Evolutionary conservation across 352 stramenopile species (phyloP), one percentile per base, ranked within the genome.

Genomic region (Phytophthora sansomeana): DNA sequence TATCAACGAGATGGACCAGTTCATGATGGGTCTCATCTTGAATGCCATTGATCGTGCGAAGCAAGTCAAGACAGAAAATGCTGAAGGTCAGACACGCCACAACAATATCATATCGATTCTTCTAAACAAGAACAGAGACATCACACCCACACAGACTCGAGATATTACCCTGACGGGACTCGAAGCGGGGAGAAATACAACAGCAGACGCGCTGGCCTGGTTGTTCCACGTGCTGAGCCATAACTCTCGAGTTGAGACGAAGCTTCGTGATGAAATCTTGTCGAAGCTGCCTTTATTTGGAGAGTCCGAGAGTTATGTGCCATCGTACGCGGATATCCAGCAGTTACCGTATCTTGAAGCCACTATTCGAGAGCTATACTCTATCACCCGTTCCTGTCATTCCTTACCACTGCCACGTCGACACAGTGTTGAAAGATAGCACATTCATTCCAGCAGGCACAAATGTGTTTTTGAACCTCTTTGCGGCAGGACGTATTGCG

Each of bases 181-280:
- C 16, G 67, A 90, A 36, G 83, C 79, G 29, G 81, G 83, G 10
- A 58, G 82, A 14, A 81, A 91, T 57, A 90, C 80, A 0, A 87
- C 78, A 6, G 75, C 81, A 2, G 69, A 77, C 42, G 64, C 77
- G 4, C 32, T 91, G 10, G 64, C 29, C 17, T 91, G 82, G 83
- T 52, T 84, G 19, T 73, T 89, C 43, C 85, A 83, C 57, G 48
- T 74, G 30, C 58, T 92, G 4, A 66, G 46, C 19, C 64, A 73
- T 4, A 67, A 87, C 28, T 78, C 80, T 7, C 24, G 67, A 5
- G 77, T 85, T 6, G 59, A 75, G 29, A 26, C 32, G 5, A 67
- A 73, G 7, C 51, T 85, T 19, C 59, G 63, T 1, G 30, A 29
- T 11, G 74, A 87, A 55, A 61, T 86, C 4, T 11, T 53, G 17